Percentiles rank a stretch among this genome's conserved stretches.
Evolutionary conservation across 2,329 filamentous ascomycete genomes (phyloP).

Genomic region (Aspergillus amoenus): DNA sequence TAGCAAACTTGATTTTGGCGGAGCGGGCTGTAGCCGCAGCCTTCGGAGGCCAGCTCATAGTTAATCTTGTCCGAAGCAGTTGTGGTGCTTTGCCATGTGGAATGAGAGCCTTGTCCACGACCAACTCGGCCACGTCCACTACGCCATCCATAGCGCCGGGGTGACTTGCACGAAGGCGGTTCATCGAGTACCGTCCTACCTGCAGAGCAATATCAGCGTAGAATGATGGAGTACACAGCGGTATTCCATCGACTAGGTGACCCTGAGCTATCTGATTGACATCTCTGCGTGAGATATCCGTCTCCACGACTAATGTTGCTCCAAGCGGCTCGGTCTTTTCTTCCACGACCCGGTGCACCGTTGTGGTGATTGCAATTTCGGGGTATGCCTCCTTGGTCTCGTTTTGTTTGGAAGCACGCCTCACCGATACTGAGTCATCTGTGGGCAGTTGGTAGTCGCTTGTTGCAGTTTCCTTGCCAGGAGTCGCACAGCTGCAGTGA

Average conservation of each 20-base stretch:
- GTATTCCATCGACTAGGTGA: constrained; percentile 24
- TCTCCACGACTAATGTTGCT: constrained; percentile 14
- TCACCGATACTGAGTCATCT: background rate
- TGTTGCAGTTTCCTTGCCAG: background rate
- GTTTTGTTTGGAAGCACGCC: background rate
- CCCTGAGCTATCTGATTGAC: constrained; percentile 20
- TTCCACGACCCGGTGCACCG: background rate
- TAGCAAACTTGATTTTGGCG: constrained; percentile 1
- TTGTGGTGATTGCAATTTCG: background rate
- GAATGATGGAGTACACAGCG: constrained; percentile 23
- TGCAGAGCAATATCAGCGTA: constrained; percentile 28
- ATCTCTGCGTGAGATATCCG: constrained; percentile 18
- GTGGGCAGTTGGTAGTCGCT: background rate
- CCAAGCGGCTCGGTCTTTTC: background rate
- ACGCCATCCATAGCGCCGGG: constrained; percentile 15
- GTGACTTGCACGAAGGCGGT: background rate
- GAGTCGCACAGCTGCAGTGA: background rate
- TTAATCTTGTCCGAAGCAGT: constrained; percentile 15
- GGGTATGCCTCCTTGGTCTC: background rate
- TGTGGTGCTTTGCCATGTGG: constrained; percentile 12
- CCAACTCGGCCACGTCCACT: constrained; percentile 24
- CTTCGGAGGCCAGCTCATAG: constrained; percentile 18
- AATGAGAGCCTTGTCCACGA: constrained; percentile 23
- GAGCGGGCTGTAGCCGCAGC: background rate
- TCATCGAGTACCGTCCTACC: constrained; percentile 14